phyloP scores from a whole-genome alignment of 257 asterid genomes.

The Striga asiatica region DNA sequence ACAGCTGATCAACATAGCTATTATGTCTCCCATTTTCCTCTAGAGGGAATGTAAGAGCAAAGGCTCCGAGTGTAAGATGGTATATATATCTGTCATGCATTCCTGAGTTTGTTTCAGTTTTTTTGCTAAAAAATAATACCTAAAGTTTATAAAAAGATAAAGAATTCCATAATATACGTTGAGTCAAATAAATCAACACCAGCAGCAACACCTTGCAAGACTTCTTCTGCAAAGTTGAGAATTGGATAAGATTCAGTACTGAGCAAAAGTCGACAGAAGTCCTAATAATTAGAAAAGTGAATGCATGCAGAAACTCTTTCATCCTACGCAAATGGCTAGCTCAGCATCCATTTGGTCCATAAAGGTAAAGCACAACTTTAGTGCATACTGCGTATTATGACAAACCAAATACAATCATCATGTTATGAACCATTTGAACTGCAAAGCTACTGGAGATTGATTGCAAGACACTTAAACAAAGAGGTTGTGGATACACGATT shows the following conservation, averaged over 20 bases:
- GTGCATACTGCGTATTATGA: background rate
- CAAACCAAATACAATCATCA: slow-evolving; percentile 5
- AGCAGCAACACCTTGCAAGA: slow-evolving; percentile 89
- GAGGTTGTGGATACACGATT: background rate
- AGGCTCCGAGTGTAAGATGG: slow-evolving; percentile 82
- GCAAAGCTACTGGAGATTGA: background rate
- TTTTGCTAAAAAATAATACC: slow-evolving; percentile 1
- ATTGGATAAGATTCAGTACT: slow-evolving; percentile 5
- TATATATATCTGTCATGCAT: slow-evolving; percentile 52
- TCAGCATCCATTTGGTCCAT: background rate
- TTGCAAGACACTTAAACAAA: background rate
- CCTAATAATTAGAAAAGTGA: slow-evolving; percentile 9
- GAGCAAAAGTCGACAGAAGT: background rate
- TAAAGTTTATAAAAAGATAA: background rate
- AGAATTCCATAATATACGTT: slow-evolving; percentile 65
- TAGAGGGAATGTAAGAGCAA: slow-evolving; percentile 63
- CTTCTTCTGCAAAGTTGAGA: slow-evolving; percentile 61
- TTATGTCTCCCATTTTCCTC: slow-evolving; percentile 24
- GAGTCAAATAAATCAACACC: slow-evolving; percentile 93
- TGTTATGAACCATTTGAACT: background rate
- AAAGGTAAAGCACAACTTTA: slow-evolving; percentile 1
- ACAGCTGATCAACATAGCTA: slow-evolving; percentile 23
- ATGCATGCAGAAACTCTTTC: background rate
- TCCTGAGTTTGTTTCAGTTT: background rate
- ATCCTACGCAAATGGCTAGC: slow-evolving; percentile 2